A percentile compares a stretch with the other conserved stretches of the same genome.
phyloP scores from a whole-genome alignment of 2,329 filamentous ascomycete genomes.

The Myriosclerotinia curreyana region DNA sequence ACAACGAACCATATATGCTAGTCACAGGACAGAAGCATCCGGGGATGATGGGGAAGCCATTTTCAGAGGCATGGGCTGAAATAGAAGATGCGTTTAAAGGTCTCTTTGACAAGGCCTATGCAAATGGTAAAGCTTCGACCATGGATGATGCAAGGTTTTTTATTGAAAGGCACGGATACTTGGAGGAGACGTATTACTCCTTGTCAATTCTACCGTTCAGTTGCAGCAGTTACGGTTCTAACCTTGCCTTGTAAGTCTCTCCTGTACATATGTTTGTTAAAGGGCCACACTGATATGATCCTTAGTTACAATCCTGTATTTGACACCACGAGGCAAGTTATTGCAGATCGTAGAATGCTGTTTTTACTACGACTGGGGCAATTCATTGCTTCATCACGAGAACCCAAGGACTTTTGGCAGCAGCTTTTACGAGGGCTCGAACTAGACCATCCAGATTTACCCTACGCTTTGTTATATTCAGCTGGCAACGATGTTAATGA shows the following conservation, averaged over 20 bases:
- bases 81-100: conserved; percentile 39
- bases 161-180: conserved; percentile 39
- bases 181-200: conserved; percentile 42
- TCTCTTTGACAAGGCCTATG: conserved; percentile 36
- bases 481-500: conserved; percentile 57
- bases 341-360: conserved; percentile 73
- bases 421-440: conserved; percentile 65
- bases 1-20: conserved; percentile 68
- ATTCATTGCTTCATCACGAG: conserved; percentile 66
- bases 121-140: conserved; percentile 32
- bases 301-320: conserved; percentile 61
- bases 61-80: conserved; percentile 43
- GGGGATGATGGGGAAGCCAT: conserved; percentile 55
- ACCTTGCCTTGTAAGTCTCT: conserved; percentile 30
- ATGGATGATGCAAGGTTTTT: conserved; percentile 37
- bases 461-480: conserved; percentile 74
- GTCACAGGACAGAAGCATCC: conserved; percentile 77
- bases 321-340: conserved; percentile 72
- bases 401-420: conserved; percentile 69
- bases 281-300: not conserved
- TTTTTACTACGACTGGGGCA: conserved; percentile 74
- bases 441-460: conserved; percentile 70
- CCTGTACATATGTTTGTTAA: not conserved
- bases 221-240: conserved; percentile 21
- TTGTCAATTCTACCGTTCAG: conserved; percentile 31